These are phyloP conservation scores for Daldinia sp. DNA, from an alignment of 2,329 filamentous ascomycete genomes.

Conservation along the genomic window DNA sequence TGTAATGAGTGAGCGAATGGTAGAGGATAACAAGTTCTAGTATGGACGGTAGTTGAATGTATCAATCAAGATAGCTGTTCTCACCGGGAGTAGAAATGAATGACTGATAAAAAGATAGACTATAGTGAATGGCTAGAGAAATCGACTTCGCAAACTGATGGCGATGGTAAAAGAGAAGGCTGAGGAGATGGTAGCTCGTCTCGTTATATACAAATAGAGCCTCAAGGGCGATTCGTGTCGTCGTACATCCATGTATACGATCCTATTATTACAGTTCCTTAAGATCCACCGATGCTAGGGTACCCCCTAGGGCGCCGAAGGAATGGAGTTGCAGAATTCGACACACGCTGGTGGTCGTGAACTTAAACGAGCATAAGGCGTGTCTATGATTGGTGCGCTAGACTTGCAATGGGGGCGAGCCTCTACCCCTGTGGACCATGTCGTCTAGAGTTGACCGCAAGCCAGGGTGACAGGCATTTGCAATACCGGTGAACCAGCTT, in stretches of 20 bases:
- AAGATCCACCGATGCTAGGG: conserved; percentile 22
- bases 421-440: conserved; percentile 9
- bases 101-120: conserved; percentile 37
- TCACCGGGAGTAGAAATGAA: conserved; percentile 43
- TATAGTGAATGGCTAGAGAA: conserved; percentile 34
- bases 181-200: not conserved
- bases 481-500: conserved; percentile 23
- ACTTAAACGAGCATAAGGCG: not conserved
- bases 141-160: conserved; percentile 38
- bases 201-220: conserved; percentile 40
- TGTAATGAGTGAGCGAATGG: conserved; percentile 23
- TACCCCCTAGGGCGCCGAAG: conserved; percentile 12
- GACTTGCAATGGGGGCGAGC: conserved; percentile 7
- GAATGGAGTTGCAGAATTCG: conserved; percentile 23
- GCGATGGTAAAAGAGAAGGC: conserved; percentile 21
- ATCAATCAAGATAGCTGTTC: conserved; percentile 42
- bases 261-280: conserved; percentile 33
- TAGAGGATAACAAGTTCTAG: conserved; percentile 13
- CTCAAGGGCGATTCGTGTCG: conserved; percentile 3
- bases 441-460: conserved; percentile 8
- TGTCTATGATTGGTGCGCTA: conserved; percentile 12
- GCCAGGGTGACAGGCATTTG: conserved; percentile 14
- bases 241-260: conserved; percentile 21
- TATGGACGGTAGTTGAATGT: conserved; percentile 22
- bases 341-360: conserved; percentile 20